Evolutionary conservation across 1,284 basidiomycete species (phyloP), one percentile per base, ranked within the genome.

Genomic region (Papiliotrema nemorosa): DNA sequence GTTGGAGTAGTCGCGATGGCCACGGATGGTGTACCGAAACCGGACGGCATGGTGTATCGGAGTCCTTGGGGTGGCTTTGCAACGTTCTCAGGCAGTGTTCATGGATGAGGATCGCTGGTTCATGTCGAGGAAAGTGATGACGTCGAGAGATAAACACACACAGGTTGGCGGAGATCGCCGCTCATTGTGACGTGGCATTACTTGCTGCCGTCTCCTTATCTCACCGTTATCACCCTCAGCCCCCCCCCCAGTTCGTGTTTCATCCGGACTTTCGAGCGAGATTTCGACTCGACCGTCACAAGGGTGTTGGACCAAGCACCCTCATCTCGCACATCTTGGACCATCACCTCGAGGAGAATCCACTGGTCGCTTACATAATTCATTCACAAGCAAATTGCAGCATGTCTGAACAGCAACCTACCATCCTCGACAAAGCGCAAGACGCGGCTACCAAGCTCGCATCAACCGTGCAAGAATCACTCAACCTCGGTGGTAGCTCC

Each of bases 1-100:
- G 70, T 70, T 6, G 72, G 72, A 0, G 64, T 64, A 0, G 69
- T 63, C n/a, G 67, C 68, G 25, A 70, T 20, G 2, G 66, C 70
- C 22, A 73, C 68, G 25, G 62, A 55, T 3, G 62, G 55, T n/a
- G 67, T 69, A 22, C 67, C 62, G 49, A 64, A 66, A 14, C 62
- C 61, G 14, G 38, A 24, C 18, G 26, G 25, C 41, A 45, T 45
- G 13, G 25, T 44, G 6, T n/a, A 34, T n/a, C n/a, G n/a, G n/a
- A n/a, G n/a, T n/a, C n/a, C n/a, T n/a, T n/a, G n/a, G n/a, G n/a
- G n/a, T n/a, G n/a, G n/a, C n/a, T n/a, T n/a, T n/a, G n/a, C 18
- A 24, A 40, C 22, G 14, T 7, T 22, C 6, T 40, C 38, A 22
- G 7, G 16, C 13, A 40, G 20, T 20, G 21, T 6, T 4, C 35